Conservation (phyloP, 2,329 filamentous ascomycete species). For the Trichothecium roseum region DNA sequence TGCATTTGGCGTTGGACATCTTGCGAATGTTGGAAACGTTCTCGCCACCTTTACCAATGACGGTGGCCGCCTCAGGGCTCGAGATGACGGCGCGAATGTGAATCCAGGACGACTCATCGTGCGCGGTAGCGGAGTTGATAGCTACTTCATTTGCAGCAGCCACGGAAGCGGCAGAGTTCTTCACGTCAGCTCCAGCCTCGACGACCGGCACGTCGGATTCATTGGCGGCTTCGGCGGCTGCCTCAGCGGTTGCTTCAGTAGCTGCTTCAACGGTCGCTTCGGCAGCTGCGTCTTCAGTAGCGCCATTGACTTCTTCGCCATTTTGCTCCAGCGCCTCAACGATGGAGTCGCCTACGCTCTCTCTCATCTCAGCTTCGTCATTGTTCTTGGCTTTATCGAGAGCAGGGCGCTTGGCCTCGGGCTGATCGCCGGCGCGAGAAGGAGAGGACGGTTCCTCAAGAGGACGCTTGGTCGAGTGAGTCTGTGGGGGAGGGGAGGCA, state of each 20-base stretch:
- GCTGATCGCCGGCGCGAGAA: conserved; percentile 81
- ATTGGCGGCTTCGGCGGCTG: too few species aligned
- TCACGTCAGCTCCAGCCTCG: conserved; percentile 23
- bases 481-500: conserved; percentile 55
- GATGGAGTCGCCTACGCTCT: conserved; percentile 24
- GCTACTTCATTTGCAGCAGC: conserved; percentile 22
- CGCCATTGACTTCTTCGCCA: conserved; percentile 28
- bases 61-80: conserved; percentile 91
- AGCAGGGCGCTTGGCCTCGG: conserved; percentile 92
- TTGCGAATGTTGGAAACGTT: conserved; percentile 96
- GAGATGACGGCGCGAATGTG: conserved; percentile 96
- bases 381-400: conserved; percentile 83
- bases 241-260: too few species aligned
- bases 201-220: conserved; percentile 12
- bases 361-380: conserved; percentile 29
- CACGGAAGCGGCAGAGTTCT: conserved; percentile 26
- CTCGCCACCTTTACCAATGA: conserved; percentile 97
- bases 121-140: conserved; percentile 41
- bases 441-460: conserved; percentile 96
- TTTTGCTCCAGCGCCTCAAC: conserved; percentile 34
- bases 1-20: conserved; percentile 94
- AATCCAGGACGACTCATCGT: conserved; percentile 93
- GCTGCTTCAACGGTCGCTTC: conserved; percentile 8
- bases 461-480: conserved; percentile 76
- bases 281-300: conserved; percentile 1